Evolutionary conservation across 2,329 filamentous ascomycete species (phyloP).

Genomic region (Fusarium compactum): DNA sequence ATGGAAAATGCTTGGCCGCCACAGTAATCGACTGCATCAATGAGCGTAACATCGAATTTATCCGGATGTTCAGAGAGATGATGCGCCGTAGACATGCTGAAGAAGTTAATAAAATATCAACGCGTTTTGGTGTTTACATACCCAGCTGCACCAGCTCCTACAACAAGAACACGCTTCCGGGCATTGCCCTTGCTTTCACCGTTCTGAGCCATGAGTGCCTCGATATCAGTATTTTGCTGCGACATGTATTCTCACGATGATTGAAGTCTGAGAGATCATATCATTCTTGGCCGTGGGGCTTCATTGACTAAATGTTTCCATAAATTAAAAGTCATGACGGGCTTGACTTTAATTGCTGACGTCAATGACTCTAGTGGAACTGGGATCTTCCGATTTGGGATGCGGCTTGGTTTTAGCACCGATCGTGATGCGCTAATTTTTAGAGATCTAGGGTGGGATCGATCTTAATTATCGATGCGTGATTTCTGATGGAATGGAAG

Average conservation of each 20-base stretch:
- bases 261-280: neutral
- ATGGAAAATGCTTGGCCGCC: constrained; percentile 35
- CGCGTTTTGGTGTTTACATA: neutral
- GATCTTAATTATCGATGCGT: neutral
- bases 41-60: constrained; percentile 29
- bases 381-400: constrained; percentile 12
- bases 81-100: constrained; percentile 31
- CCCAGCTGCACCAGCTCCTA: constrained; percentile 36
- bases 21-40: constrained; percentile 34
- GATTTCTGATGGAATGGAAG: neutral
- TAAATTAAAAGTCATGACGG: constrained; percentile 30
- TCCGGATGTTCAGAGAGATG: constrained; percentile 25
- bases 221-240: constrained; percentile 9
- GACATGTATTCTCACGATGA: constrained; percentile 4
- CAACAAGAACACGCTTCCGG: constrained; percentile 20
- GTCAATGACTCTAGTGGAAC: constrained; percentile 34
- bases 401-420: neutral
- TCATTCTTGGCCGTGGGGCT: neutral
- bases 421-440: constrained; percentile 1
- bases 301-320: neutral
- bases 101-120: neutral
- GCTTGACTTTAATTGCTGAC: constrained; percentile 35
- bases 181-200: constrained; percentile 16
- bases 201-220: constrained; percentile 32
- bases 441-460: constrained; percentile 5